Evolutionary conservation across 768 basidiomycete genomes (phyloP).

Genomic region (Lentinula guzmanii): DNA sequence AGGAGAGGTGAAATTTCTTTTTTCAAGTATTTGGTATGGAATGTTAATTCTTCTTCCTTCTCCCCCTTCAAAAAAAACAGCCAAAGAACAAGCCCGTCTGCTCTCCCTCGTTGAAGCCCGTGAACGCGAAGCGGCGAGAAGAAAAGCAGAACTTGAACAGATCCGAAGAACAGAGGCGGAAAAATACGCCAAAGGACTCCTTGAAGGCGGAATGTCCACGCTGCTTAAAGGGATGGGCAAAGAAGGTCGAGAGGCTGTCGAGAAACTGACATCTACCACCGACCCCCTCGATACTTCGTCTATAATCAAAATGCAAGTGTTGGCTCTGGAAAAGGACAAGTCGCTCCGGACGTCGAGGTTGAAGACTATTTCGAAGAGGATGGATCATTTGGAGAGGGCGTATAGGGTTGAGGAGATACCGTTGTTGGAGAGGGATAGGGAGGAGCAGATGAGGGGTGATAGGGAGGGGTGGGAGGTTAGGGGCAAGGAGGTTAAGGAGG

Average conservation of each 20-base stretch:
- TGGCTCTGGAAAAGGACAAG: conserved; percentile 96
- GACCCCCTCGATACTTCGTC: conserved; percentile 66
- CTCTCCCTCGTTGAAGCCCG: neutral
- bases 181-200: conserved; percentile 67
- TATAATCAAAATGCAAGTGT: conserved; percentile 85
- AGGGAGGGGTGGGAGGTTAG: conserved; percentile 58
- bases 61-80: conserved; percentile 2
- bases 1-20: conserved; percentile 27
- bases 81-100: neutral
- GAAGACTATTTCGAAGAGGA: conserved; percentile 78
- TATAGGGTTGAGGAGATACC: conserved; percentile 91
- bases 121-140: conserved; percentile 18
- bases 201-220: neutral
- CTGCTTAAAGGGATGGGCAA: conserved; percentile 70
- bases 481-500: conserved; percentile 52
- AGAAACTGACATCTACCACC: conserved; percentile 13
- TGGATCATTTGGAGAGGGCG: conserved; percentile 94
- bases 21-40: neutral
- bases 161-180: conserved; percentile 74
- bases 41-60: neutral
- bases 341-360: conserved; percentile 77
- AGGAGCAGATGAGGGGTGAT: conserved; percentile 76
- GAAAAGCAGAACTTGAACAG: conserved; percentile 49
- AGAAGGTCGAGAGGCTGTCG: conserved; percentile 61
- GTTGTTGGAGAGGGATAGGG: conserved; percentile 81